phyloP scores from a whole-genome alignment of 441 rosid genomes.

The Biscutella laevigata region DNA sequence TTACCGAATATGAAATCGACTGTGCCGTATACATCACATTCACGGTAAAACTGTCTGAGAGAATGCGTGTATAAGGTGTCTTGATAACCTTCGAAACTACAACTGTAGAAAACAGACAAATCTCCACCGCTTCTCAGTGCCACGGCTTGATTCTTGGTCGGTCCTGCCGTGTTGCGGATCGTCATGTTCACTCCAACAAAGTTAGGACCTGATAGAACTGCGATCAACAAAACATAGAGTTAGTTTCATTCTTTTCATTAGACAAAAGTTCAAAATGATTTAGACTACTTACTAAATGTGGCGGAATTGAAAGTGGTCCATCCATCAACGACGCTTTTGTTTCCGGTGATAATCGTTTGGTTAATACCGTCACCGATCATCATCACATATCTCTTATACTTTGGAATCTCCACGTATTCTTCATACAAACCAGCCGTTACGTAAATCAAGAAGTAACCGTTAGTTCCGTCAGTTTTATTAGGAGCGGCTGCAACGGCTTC shows the following conservation, averaged over 20 bases:
- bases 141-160: slow-evolving; percentile 61
- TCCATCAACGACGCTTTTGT: slow-evolving; percentile 69
- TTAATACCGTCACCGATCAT: slow-evolving; percentile 89
- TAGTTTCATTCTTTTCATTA: too few relatives aligned
- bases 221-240: neutral
- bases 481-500: slow-evolving; percentile 71
- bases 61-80: slow-evolving; percentile 75
- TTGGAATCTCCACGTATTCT: slow-evolving; percentile 66
- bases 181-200: slow-evolving; percentile 65
- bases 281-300: slow-evolving; percentile 75
- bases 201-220: slow-evolving; percentile 47
- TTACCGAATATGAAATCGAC: slow-evolving; percentile 86
- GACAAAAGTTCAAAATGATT: too few relatives aligned
- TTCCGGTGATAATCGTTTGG: slow-evolving; percentile 74
- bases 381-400: slow-evolving; percentile 63
- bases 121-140: slow-evolving; percentile 63
- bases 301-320: slow-evolving; percentile 96
- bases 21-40: slow-evolving; percentile 70
- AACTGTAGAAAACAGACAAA: slow-evolving; percentile 50
- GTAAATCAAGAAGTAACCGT: slow-evolving; percentile 76
- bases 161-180: slow-evolving; percentile 73
- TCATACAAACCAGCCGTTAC: slow-evolving; percentile 62
- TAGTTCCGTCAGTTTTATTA: slow-evolving; percentile 40
- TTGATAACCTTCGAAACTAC: slow-evolving; percentile 76
- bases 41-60: slow-evolving; percentile 61